Percentiles rank a stretch among this genome's conserved stretches.
Evolutionary conservation across 2,329 filamentous ascomycete genomes (phyloP).

Genomic region (Pestalotiopsis sp.): DNA sequence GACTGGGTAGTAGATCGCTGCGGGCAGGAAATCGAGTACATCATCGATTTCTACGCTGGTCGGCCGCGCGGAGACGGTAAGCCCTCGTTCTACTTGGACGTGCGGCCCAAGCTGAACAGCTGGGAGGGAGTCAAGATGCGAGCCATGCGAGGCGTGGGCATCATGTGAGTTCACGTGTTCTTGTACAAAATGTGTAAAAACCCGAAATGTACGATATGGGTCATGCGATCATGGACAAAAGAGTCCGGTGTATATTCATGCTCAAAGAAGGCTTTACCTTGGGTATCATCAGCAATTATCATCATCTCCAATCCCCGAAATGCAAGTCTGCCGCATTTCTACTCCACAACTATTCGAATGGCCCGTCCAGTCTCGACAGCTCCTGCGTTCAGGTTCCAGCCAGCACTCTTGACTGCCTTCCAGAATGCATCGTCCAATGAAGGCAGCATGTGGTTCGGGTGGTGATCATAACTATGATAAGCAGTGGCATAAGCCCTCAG

Average conservation of each 20-base stretch:
- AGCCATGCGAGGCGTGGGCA: conserved; percentile 47
- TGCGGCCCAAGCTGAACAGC: conserved; percentile 67
- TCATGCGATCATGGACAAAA: background rate
- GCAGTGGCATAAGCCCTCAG: conserved; percentile 31
- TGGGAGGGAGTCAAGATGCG: conserved; percentile 71
- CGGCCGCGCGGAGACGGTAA: conserved; percentile 39
- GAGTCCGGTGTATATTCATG: background rate
- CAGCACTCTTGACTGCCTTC: conserved; percentile 42
- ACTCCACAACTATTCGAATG: conserved; percentile 38
- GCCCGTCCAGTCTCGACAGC: conserved; percentile 67
- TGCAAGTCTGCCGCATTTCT: conserved; percentile 21
- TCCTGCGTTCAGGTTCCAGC: conserved; percentile 66
- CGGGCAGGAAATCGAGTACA: conserved; percentile 82
- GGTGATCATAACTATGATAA: conserved; percentile 6
- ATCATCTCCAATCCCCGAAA: background rate
- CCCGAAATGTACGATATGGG: background rate
- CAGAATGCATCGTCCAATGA: conserved; percentile 41
- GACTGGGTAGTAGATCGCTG: conserved; percentile 97
- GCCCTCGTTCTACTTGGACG: conserved; percentile 67
- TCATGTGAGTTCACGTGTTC: conserved; percentile 37
- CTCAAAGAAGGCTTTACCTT: background rate
- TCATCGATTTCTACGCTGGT: conserved; percentile 97
- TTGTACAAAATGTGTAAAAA: background rate
- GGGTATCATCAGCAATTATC: background rate
- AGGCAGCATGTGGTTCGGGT: too few relatives aligned